These are phyloP conservation scores for Mycena sp. DNA, from an alignment of 1,284 basidiomycete species.

Conservation along the genomic window DNA sequence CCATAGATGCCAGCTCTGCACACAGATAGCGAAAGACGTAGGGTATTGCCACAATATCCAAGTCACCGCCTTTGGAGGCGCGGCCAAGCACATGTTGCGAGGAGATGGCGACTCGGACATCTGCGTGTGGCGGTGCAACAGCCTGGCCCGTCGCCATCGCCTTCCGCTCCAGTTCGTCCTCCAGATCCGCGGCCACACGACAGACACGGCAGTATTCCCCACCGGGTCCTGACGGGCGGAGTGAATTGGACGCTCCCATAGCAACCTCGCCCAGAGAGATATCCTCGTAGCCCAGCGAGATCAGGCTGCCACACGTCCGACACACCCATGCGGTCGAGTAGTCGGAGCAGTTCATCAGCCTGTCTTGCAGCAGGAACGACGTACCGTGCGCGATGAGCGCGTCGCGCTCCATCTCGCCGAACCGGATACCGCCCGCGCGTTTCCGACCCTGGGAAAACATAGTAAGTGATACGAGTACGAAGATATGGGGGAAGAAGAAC, in stretches of 20 bases:
- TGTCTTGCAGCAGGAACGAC: conserved; percentile 96
- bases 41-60: conserved; percentile 95
- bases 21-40: conserved; percentile 94
- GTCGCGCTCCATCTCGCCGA: conserved; percentile 99
- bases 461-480: conserved; percentile 4
- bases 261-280: conserved; percentile 74
- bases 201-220: conserved; percentile 96
- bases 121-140: conserved; percentile 45
- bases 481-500: conserved; percentile 31
- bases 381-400: conserved; percentile 98
- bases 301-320: conserved; percentile 93
- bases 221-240: conserved; percentile 70
- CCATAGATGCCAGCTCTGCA: conserved; percentile 87
- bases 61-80: conserved; percentile 74
- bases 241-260: conserved; percentile 56
- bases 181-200: conserved; percentile 72
- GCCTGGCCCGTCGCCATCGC: conserved; percentile 59
- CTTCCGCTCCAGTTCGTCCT: conserved; percentile 64
- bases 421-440: conserved; percentile 98
- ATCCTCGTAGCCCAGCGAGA: conserved; percentile 95
- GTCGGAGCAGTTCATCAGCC: conserved; percentile 99
- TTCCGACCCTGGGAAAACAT: conserved; percentile 86
- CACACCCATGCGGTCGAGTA: conserved; percentile 99
- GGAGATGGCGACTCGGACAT: conserved; percentile 71
- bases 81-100: conserved; percentile 70